A percentile compares a stretch with the other conserved stretches of the same genome.
Conservation (phyloP, 1,284 basidiomycete species). For the Xerocomus amazonicus region DNA sequence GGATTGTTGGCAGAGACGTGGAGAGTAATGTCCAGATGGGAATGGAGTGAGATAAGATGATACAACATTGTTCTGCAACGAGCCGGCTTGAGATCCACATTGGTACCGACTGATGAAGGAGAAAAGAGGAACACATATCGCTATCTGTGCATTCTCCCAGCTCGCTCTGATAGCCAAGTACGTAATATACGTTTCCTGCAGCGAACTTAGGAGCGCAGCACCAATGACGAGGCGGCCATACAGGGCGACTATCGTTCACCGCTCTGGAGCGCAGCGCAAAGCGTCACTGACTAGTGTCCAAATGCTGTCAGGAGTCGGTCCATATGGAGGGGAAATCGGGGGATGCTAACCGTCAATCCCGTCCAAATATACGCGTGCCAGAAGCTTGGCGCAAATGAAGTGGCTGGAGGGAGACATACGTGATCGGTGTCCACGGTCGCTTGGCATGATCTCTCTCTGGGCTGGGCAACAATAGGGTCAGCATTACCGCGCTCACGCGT, state of each 20-base stretch:
- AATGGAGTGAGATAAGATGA: slow-evolving; percentile 40
- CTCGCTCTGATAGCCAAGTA: slow-evolving; percentile 71
- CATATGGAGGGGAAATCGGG: too few relatives aligned
- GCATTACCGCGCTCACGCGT: background rate
- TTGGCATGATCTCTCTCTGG: slow-evolving; percentile 46
- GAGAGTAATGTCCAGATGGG: slow-evolving; percentile 61
- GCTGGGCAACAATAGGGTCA: slow-evolving; percentile 36
- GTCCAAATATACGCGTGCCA: slow-evolving; percentile 65
- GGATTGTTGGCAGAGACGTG: slow-evolving; percentile 78
- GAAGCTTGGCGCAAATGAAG: slow-evolving; percentile 58
- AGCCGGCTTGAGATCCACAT: background rate
- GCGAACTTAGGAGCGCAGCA: slow-evolving; percentile 72
- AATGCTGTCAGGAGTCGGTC: slow-evolving; percentile 1
- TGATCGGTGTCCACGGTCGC: slow-evolving; percentile 50
- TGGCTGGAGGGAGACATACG: slow-evolving; percentile 57
- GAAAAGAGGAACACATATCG: slow-evolving; percentile 65
- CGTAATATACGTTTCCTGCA: slow-evolving; percentile 74
- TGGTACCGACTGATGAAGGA: background rate
- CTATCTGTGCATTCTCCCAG: slow-evolving; percentile 74
- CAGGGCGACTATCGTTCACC: slow-evolving; percentile 65
- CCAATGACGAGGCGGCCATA: slow-evolving; percentile 72
- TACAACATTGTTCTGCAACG: slow-evolving; percentile 65
- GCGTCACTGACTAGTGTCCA: slow-evolving; percentile 58
- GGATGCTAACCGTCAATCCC: slow-evolving; percentile 60
- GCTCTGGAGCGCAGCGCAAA: slow-evolving; percentile 61